These are phyloP conservation scores for Epichloe typhina DNA, from an alignment of 2,329 filamentous ascomycete genomes.

Conservation along the genomic window DNA sequence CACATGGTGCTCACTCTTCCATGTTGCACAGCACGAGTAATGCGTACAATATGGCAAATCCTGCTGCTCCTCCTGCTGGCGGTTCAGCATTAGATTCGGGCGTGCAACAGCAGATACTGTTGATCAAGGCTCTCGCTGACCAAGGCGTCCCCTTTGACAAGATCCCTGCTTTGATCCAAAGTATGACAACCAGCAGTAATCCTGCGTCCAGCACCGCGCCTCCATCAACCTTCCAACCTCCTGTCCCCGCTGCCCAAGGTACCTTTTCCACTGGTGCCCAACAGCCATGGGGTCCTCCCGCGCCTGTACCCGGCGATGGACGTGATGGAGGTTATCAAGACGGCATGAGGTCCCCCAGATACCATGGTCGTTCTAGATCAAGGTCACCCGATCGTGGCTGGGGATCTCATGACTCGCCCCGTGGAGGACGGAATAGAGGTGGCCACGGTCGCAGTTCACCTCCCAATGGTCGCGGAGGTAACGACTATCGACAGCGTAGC, in stretches of 20 bases:
- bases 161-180: constrained; percentile 47
- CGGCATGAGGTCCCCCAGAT: constrained; percentile 47
- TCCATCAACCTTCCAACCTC: constrained; percentile 23
- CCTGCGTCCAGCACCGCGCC: constrained; percentile 20
- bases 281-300: constrained; percentile 19
- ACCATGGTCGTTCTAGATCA: constrained; percentile 55
- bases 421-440: constrained; percentile 51
- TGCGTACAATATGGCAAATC: constrained; percentile 18
- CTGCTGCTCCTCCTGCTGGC: constrained; percentile 20
- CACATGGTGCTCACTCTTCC: constrained; percentile 21
- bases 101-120: constrained; percentile 56
- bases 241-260: constrained; percentile 28
- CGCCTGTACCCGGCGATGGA: constrained; percentile 26
- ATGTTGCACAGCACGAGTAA: constrained; percentile 12
- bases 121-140: constrained; percentile 62
- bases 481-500: constrained; percentile 79
- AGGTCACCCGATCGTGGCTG: constrained; percentile 67
- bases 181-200: constrained; percentile 30
- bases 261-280: constrained; percentile 25
- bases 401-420: constrained; percentile 52
- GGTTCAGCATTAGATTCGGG: constrained; percentile 34
- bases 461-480: constrained; percentile 25
- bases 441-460: constrained; percentile 62
- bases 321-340: constrained; percentile 46
- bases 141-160: constrained; percentile 69